Base-by-base conservation (phyloP, 148 eudicot species). In the Cornus florida region DNA sequence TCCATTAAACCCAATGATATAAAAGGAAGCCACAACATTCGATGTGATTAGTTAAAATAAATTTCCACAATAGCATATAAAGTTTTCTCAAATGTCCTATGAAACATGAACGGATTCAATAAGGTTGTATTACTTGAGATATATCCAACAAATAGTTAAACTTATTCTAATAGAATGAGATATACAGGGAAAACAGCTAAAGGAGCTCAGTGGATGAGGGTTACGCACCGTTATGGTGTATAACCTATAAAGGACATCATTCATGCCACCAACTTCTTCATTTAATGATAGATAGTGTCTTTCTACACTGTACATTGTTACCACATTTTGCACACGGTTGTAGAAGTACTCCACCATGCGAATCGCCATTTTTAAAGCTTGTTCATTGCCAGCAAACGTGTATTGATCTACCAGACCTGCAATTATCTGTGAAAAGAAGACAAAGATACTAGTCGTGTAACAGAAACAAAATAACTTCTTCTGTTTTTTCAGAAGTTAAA, bases 231-330 rank as follows among this genome's bases (percentile, higher is more conserved):
- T 92, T 80, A 94, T 83, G n/a, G 73, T 83, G 86, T 81, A 91
- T 48, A 92, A 46, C 64, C 74, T 85, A 56, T 94, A 94, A 80
- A 92, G 91, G 69, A 92, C 87, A 79, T 94, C 98, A 67, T 94
- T 94, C 98, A 94, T 92, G 87, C 98, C 97, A 64, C 94, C 97
- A 28, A 90, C 85, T 87, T 94, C 97, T 84, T 88, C 94, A 77
- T 92, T 92, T 59, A 89, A 75, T 22, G 92, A 82, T 24, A 41
- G 11, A 90, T 90, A 94, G 73, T 92, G 98, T 72, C 90, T 84
- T 75, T 87, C 86, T n/a, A 94, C 81, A 1, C 79, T 86, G 86
- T 89, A 88, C 50, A 77, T 82, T 20, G 43, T 41, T 60, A 94
- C 85, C 35, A 94, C 98, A 71, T 84, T 92, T 73, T 87, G 93